A percentile compares a stretch with the other conserved stretches of the same genome.
phyloP scores from a whole-genome alignment of 2,329 filamentous ascomycete genomes.

The Sclerotinia sclerotiorum region DNA sequence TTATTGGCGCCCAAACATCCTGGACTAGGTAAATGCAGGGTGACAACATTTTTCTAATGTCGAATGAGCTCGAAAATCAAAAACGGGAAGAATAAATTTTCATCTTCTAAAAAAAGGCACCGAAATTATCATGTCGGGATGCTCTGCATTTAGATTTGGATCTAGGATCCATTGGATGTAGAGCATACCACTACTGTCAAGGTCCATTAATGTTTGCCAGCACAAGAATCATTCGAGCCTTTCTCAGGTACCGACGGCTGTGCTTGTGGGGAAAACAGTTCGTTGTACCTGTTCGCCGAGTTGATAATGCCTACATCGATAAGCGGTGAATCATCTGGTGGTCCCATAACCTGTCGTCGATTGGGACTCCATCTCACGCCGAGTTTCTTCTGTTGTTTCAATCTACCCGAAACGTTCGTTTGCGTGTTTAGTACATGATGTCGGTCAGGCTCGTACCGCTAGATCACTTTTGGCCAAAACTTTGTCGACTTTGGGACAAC shows the following conservation, averaged over 20 bases:
- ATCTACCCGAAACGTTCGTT: background rate
- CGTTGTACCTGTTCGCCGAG: constrained; percentile 22
- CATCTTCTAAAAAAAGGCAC: background rate
- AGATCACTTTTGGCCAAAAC: background rate
- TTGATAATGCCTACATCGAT: constrained; percentile 12
- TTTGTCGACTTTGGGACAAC: background rate
- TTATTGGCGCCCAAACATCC: constrained; percentile 18
- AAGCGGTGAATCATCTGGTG: constrained; percentile 6
- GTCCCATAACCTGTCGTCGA: constrained; percentile 7
- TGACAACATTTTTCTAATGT: constrained; percentile 13
- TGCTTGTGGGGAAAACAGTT: constrained; percentile 5
- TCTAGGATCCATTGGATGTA: background rate
- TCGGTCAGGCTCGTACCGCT: constrained; percentile 9
- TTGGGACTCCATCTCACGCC: constrained; percentile 2
- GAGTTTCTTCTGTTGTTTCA: constrained; percentile 7
- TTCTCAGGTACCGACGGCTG: constrained; percentile 4
- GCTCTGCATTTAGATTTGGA: background rate
- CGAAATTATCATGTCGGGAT: background rate
- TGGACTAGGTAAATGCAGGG: constrained; percentile 3
- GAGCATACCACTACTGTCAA: background rate
- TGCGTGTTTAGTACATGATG: constrained; percentile 15
- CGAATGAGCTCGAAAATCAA: background rate
- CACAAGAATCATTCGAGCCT: background rate
- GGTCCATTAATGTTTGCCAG: constrained; percentile 11
- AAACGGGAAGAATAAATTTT: background rate